Evolutionary conservation across 176 grass and related monocot species (phyloP).

Genomic region (Urochloa ruziziensis): DNA sequence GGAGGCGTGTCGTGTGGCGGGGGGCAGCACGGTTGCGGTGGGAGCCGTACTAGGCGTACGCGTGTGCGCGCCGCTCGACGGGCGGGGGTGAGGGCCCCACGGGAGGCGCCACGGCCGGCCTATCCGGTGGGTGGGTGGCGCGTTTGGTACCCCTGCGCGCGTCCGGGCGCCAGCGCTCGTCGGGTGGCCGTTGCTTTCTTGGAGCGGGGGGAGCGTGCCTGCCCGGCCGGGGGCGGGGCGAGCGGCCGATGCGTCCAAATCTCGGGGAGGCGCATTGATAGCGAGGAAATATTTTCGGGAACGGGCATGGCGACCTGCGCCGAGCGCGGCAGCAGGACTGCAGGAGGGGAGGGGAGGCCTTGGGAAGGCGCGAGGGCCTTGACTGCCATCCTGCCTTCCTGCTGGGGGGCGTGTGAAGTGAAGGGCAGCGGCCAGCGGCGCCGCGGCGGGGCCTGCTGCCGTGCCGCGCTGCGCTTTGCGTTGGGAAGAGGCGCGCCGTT

Average conservation of each 20-base stretch:
- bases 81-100: background rate
- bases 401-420: too few relatives aligned
- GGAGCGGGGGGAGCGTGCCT: background rate
- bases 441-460: background rate
- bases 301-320: constrained; percentile 10
- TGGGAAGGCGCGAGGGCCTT: constrained; percentile 39
- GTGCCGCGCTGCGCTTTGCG: too few relatives aligned
- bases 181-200: background rate
- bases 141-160: background rate
- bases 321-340: background rate
- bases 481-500: constrained; percentile 36
- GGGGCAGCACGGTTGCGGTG: constrained; percentile 40
- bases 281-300: constrained; percentile 17
- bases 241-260: constrained; percentile 2
- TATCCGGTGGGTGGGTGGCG: background rate
- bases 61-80: constrained; percentile 27
- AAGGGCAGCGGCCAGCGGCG: too few relatives aligned
- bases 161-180: background rate
- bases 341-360: background rate
- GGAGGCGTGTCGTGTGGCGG: constrained; percentile 55
- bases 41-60: background rate
- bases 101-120: background rate
- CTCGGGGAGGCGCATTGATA: constrained; percentile 5
- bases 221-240: background rate
- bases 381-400: constrained; percentile 41